These are phyloP conservation scores for Kitagawia praeruptora DNA, from an alignment of 129 eudicot species.

Conservation along the genomic window DNA sequence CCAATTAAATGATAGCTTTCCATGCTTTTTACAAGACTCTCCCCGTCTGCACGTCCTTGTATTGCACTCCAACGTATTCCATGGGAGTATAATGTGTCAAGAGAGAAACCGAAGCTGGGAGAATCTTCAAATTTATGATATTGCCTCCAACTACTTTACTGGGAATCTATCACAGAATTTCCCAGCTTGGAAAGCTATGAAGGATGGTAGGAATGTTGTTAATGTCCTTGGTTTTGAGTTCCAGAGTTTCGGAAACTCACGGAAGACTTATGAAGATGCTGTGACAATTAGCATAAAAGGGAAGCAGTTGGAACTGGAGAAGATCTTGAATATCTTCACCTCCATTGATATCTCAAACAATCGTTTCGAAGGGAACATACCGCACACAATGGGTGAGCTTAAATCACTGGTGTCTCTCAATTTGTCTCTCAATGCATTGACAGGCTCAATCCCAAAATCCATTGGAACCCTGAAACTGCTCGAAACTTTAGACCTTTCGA, in stretches of 20 bases:
- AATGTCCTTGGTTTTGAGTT: neutral
- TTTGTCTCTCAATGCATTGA: neutral
- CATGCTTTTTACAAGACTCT: constrained; percentile 4
- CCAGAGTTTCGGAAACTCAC: neutral
- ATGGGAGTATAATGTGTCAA: constrained; percentile 4
- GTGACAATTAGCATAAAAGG: constrained; percentile 12
- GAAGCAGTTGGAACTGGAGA: neutral
- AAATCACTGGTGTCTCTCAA: neutral
- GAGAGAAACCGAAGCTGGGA: neutral
- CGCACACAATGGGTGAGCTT: constrained; percentile 2
- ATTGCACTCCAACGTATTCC: neutral
- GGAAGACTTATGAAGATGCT: neutral
- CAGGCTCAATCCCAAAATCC: constrained; percentile 4
- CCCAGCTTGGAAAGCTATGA: constrained; percentile 9
- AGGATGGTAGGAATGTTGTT: neutral
- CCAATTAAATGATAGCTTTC: constrained; percentile 7
- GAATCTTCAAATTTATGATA: constrained; percentile 9
- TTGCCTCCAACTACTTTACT: neutral
- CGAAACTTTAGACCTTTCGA: constrained; percentile 5
- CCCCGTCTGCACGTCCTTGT: constrained; percentile 3
- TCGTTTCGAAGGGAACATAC: constrained; percentile 7
- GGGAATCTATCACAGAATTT: constrained; percentile 8
- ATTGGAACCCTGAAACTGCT: constrained; percentile 4
- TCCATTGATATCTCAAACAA: constrained; percentile 12
- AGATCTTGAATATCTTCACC: neutral